Evolutionary conservation across 805 yeast genomes (phyloP).

Genomic region (Lachancea quebecensis): DNA sequence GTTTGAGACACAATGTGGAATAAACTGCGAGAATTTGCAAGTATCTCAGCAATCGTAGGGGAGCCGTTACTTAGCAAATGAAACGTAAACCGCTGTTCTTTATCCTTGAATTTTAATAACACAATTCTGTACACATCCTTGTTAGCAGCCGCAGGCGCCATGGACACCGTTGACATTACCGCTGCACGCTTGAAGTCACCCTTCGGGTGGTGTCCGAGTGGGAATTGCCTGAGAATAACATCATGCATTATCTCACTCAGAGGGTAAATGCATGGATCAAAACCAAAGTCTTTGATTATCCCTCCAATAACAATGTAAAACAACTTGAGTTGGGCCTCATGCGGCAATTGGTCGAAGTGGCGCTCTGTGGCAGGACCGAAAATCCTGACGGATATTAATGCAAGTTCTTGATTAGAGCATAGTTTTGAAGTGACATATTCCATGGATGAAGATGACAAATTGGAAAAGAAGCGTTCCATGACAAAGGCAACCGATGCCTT

Average conservation of each 20-base stretch:
- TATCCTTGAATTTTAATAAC: constrained; percentile 44
- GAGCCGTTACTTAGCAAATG: constrained; percentile 62
- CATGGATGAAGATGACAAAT: constrained; percentile 47
- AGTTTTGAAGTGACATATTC: constrained; percentile 44
- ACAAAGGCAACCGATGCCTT: constrained; percentile 51
- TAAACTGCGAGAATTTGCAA: constrained; percentile 68
- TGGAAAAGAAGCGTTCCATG: constrained; percentile 55
- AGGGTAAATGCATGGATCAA: constrained; percentile 58
- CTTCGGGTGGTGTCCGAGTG: constrained; percentile 32
- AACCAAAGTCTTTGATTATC: constrained; percentile 73
- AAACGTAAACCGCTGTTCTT: constrained; percentile 57
- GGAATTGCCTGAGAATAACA: constrained; percentile 54
- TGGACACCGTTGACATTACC: constrained; percentile 25
- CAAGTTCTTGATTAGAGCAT: constrained; percentile 32
- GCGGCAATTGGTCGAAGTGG: constrained; percentile 36
- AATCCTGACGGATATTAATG: constrained; percentile 26
- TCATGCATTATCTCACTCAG: constrained; percentile 64
- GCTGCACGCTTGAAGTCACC: constrained; percentile 10
- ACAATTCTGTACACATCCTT: constrained; percentile 35
- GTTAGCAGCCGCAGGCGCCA: constrained; percentile 34
- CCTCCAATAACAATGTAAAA: constrained; percentile 59
- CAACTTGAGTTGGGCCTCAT: constrained; percentile 41
- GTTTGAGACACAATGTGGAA: constrained; percentile 43
- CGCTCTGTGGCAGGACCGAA: constrained; percentile 26
- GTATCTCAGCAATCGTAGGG: constrained; percentile 71